Base-by-base conservation (phyloP, 1,284 basidiomycete species). In the Coniferiporia weirii region DNA sequence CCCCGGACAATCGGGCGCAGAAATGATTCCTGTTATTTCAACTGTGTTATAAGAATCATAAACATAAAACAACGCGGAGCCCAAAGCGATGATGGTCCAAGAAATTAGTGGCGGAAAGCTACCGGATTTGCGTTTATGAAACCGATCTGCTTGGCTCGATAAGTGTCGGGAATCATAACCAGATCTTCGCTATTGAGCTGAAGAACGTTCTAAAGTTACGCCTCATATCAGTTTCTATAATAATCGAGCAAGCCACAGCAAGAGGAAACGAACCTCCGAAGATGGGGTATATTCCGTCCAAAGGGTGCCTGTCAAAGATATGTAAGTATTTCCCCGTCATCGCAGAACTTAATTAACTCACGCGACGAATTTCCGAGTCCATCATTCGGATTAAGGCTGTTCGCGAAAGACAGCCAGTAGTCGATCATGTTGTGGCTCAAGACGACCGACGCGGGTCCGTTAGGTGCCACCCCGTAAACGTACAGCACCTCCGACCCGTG, bases 401-500 rank as follows among this genome's bases (percentile, higher is more conserved):
- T 75, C 0, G 75, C 75, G 59, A 81, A 81, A 0, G 79, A 81
- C 13, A 81, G 68, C 79, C 79, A 81, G 56, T 80, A 81, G 56
- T 81, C 76, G 61, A 78, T 73, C 73, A 81, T 79, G 22, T 43
- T 19, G 7, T 53, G 65, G 56, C 76, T 77, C 3, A 80, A 60
- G 32, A 60, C 52, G 3, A 68, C 67, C 5, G 72, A 66, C 1
- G 65, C 53, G 3, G 71, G 69, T 1, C 62, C 59, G 52, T 69
- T 69, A 7, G 56, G 54, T 8, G 69, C 65, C 4, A 54, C 62
- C 9, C 73, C 72, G 50, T 74, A 79, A 0, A 79, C 73, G 61
- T 73, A 80, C 1, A 61, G 1, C 10, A 79, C 63, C 59, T 80
- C 79, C 8, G 71, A 68, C 1, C 69, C 68, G 64, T 80, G 79